phyloP scores from a whole-genome alignment of 2,329 filamentous ascomycete genomes.

The Ceratocystis harringtonii region DNA sequence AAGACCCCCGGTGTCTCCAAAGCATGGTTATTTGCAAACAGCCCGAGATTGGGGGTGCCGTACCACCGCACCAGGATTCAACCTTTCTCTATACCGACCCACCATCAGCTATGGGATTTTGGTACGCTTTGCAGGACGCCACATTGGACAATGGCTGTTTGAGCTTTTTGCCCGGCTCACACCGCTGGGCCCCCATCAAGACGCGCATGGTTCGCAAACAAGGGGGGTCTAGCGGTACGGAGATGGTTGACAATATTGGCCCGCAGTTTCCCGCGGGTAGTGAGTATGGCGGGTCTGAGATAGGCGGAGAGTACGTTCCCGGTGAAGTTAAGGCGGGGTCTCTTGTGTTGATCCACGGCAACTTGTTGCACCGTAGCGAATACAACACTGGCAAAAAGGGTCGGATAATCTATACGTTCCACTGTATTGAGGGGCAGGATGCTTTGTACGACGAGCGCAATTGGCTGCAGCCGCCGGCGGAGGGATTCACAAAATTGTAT shows the following conservation, averaged over 20 bases:
- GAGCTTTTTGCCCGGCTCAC: conserved; percentile 70
- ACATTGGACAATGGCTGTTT: conserved; percentile 76
- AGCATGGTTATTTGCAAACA: conserved; percentile 99
- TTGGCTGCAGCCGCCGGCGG: conserved; percentile 75
- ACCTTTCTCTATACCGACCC: conserved; percentile 85
- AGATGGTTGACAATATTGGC: conserved; percentile 57
- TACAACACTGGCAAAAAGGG: conserved; percentile 75
- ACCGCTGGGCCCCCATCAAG: conserved; percentile 54
- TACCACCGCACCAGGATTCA: conserved; percentile 81
- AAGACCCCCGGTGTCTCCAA: conserved; percentile 64
- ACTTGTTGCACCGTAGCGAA: conserved; percentile 91
- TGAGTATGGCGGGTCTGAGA: conserved; percentile 29
- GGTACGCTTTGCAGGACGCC: conserved; percentile 93
- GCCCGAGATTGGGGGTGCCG: conserved; percentile 83
- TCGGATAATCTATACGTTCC: conserved; percentile 92
- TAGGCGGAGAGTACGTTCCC: conserved; percentile 48
- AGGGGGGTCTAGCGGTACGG: conserved; percentile 40
- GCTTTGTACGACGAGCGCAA: conserved; percentile 70
- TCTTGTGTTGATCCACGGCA: conserved; percentile 87
- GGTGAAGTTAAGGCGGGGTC: conserved; percentile 84
- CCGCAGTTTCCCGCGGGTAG: conserved; percentile 43
- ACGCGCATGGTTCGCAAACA: conserved; percentile 59
- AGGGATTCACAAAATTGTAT: conserved; percentile 61
- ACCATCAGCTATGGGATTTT: conserved; percentile 83
- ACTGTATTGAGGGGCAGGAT: conserved; percentile 72